Percentiles rank a stretch among this genome's conserved stretches.
Evolutionary conservation across 495 filamentous ascomycete genomes (phyloP).

Genomic region (Hyaloscypha variabilis): DNA sequence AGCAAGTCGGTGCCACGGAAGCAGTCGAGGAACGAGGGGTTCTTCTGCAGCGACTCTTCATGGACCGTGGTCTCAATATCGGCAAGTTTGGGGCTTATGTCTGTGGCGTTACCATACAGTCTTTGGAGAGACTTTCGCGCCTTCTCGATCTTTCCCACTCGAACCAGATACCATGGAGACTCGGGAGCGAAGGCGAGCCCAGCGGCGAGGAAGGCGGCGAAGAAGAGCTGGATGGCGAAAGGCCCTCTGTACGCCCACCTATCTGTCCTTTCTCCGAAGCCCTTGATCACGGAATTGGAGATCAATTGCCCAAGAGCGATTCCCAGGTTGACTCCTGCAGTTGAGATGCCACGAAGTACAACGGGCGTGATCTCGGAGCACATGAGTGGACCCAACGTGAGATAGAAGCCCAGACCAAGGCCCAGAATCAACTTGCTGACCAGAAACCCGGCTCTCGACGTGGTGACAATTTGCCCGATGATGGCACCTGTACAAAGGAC

Average conservation of each 20-base stretch:
- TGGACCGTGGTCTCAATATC: constrained; percentile 13
- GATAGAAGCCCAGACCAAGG: constrained; percentile 38
- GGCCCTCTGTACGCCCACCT: constrained; percentile 39
- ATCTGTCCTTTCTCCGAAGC: constrained; percentile 35
- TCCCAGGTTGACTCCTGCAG: constrained; percentile 42
- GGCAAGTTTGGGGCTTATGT: constrained; percentile 13
- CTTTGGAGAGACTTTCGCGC: constrained; percentile 27
- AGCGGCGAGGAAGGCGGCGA: constrained; percentile 36
- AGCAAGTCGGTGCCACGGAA: constrained; percentile 55
- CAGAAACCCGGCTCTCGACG: constrained; percentile 33
- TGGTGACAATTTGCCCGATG: constrained; percentile 35
- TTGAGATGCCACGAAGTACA: constrained; percentile 42
- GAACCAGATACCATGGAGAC: constrained; percentile 52
- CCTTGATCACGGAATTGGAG: constrained; percentile 43
- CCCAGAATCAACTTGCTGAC: constrained; percentile 40
- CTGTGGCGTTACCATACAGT: not conserved
- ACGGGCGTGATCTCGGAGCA: constrained; percentile 45
- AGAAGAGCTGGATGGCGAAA: constrained; percentile 39
- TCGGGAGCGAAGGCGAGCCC: constrained; percentile 50
- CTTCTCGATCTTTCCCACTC: constrained; percentile 43
- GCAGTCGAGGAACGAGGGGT: constrained; percentile 46
- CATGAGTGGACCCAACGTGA: constrained; percentile 38
- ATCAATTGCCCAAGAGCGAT: constrained; percentile 44
- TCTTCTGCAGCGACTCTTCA: constrained; percentile 22
- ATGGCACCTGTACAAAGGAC: constrained; percentile 33